phyloP scores from a whole-genome alignment of 805 yeast species.

The Candida parachauliodes region DNA sequence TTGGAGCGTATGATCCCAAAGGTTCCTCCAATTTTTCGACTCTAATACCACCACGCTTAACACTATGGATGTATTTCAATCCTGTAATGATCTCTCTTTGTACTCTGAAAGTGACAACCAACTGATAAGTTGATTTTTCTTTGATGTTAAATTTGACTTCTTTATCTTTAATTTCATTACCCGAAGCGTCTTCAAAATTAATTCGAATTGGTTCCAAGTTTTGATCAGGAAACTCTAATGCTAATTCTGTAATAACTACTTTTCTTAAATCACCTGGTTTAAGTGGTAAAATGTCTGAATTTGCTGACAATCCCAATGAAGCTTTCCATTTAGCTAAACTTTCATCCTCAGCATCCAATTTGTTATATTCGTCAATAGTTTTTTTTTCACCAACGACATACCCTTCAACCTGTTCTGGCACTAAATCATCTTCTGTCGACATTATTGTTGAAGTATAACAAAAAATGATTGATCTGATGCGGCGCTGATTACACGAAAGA shows the following conservation, averaged over 20 bases:
- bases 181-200: slow-evolving; percentile 57
- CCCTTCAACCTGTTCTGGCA: slow-evolving; percentile 60
- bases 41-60: slow-evolving; percentile 83
- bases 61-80: slow-evolving; percentile 75
- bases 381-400: slow-evolving; percentile 68
- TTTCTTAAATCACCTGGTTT: slow-evolving; percentile 69
- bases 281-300: slow-evolving; percentile 52
- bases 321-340: slow-evolving; percentile 89
- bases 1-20: slow-evolving; percentile 88
- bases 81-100: slow-evolving; percentile 93
- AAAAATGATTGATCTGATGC: too few species aligned
- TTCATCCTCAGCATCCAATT: slow-evolving; percentile 86
- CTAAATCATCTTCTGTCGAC: slow-evolving; percentile 48
- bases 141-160: slow-evolving; percentile 71
- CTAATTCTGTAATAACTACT: slow-evolving; percentile 77
- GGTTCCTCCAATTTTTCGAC: slow-evolving; percentile 86
- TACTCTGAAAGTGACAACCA: slow-evolving; percentile 72
- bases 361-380: slow-evolving; percentile 77
- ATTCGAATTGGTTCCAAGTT: slow-evolving; percentile 56
- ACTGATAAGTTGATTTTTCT: slow-evolving; percentile 71
- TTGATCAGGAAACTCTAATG: slow-evolving; percentile 61
- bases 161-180: slow-evolving; percentile 53
- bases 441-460: too few species aligned
- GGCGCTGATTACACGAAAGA: neutral
- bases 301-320: slow-evolving; percentile 70